Evolutionary conservation across 2,329 filamentous ascomycete species (phyloP).

Genomic region (Triangularia setosa): DNA sequence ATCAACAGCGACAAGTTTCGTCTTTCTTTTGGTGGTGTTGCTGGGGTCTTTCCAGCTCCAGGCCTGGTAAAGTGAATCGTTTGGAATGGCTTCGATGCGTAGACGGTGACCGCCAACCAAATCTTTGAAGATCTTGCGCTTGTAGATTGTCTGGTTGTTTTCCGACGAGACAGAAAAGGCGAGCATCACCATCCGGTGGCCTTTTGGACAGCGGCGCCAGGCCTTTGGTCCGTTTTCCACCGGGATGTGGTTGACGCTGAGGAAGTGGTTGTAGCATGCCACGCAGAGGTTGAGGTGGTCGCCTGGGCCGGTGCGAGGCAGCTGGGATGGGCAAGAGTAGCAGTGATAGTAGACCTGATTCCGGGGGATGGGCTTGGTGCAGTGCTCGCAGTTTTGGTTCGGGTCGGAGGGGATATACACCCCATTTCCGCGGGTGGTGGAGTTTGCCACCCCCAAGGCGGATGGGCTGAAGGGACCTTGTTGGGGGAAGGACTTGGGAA

Average conservation of each 20-base stretch:
- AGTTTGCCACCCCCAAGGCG: neutral
- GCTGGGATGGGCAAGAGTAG: slow-evolving; percentile 53
- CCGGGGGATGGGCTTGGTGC: slow-evolving; percentile 61
- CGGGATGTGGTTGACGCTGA: slow-evolving; percentile 61
- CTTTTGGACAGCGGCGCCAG: slow-evolving; percentile 76
- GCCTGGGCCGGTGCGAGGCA: neutral
- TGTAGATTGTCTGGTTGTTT: slow-evolving; percentile 46
- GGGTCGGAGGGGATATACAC: slow-evolving; percentile 65
- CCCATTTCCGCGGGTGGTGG: slow-evolving; percentile 34
- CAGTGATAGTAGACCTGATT: slow-evolving; percentile 74
- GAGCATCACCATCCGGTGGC: slow-evolving; percentile 80
- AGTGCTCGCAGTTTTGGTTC: slow-evolving; percentile 73
- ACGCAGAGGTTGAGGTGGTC: slow-evolving; percentile 71
- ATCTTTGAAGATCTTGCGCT: slow-evolving; percentile 64
- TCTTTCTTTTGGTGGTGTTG: slow-evolving; percentile 36
- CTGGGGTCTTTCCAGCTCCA: slow-evolving; percentile 48
- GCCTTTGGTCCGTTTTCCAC: slow-evolving; percentile 72
- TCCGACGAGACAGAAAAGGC: slow-evolving; percentile 55
- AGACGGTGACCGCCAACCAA: slow-evolving; percentile 74
- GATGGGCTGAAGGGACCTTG: neutral
- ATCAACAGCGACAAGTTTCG: slow-evolving; percentile 46
- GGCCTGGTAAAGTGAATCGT: slow-evolving; percentile 38
- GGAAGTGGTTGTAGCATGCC: slow-evolving; percentile 69
- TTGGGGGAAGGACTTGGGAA: neutral
- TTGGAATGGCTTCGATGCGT: slow-evolving; percentile 46